Conservation (phyloP, 106 monocot species). For the Amphibolis antarctica region DNA sequence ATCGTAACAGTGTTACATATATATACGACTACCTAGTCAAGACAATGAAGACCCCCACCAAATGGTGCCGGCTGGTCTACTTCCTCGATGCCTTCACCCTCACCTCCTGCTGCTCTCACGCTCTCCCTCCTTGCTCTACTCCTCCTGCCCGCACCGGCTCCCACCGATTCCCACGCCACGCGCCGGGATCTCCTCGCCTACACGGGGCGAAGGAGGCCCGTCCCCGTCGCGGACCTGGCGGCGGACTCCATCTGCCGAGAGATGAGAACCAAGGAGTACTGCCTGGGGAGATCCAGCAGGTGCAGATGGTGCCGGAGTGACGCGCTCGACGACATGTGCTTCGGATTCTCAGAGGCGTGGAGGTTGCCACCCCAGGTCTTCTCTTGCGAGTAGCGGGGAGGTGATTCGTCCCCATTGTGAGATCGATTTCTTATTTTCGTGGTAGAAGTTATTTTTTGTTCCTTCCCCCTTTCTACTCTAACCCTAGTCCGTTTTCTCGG, state of each 20-base stretch:
- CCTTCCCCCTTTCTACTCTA: too few relatives aligned
- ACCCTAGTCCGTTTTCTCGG: too few relatives aligned
- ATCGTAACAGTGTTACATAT: too few relatives aligned
- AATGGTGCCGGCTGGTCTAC: too few relatives aligned
- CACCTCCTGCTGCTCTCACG: neutral
- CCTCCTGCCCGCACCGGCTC: neutral
- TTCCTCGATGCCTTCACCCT: neutral
- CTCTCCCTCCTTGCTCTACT: conserved; percentile 9
- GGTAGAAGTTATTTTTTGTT: too few relatives aligned
- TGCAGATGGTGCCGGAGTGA: conserved; percentile 78
- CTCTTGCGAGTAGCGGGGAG: conserved; percentile 25
- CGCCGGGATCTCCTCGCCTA: conserved; percentile 24
- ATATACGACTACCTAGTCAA: too few relatives aligned
- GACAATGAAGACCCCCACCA: too few relatives aligned
- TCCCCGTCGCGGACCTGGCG: neutral
- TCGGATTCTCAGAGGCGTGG: conserved; percentile 63
- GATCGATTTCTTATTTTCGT: too few relatives aligned
- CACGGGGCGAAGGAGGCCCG: conserved; percentile 7
- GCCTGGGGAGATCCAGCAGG: conserved; percentile 21
- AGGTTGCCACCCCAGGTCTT: conserved; percentile 65
- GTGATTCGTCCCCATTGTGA: neutral
- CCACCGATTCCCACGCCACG: neutral
- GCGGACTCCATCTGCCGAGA: conserved; percentile 27
- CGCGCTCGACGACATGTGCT: conserved; percentile 73
- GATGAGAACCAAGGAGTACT: conserved; percentile 22